Base-by-base conservation (phyloP, 495 filamentous ascomycete genomes). In the Aspergillus haitiensis region DNA sequence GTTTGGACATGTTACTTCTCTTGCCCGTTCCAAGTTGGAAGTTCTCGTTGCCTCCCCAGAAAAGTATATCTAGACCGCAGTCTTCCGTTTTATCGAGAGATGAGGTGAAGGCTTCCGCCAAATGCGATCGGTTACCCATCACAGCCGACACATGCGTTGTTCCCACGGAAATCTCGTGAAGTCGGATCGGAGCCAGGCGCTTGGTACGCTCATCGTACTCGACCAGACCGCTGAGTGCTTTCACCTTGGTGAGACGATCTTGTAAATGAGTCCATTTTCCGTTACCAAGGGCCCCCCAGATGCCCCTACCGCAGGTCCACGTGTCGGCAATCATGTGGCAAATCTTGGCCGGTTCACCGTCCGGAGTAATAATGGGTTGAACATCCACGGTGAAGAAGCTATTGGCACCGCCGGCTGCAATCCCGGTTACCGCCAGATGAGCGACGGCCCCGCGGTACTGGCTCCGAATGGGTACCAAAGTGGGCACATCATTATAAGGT, bases 1-100 rank as follows among this genome's bases (percentile, higher is more conserved):
- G 94, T 9, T 79, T 78, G 34, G 81, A 75, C 6, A 84, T 62
- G 67, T 98, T 98, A 66, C 84, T 96, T 59, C 93, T 75, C 78
- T 86, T 93, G 37, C 94, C 93, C 5, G 88, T 97, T 5, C 94
- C 94, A 15, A 98, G 82, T 68, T 98, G 94, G 67, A 89, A 96
- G 61, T 84, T 82, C 75, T 98, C 93, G 66, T 97, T 98, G 39
- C 89, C 90, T 62, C 94, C 94, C 90, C 93, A 98, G 82, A 87
- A 95, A 6, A 97, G 69, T 2, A 89, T 85, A 71, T 98, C 94
- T 8, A 86, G 85, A 52, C 93, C 93, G 79, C 83, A 96, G 59
- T 88, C 86, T 50, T 86, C 83, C 5, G 77, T 77, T 5, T 81
- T 79, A 10, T 75, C 79, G 7, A 74, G 67, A 6, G 77, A 66